These are phyloP conservation scores for Fallopia convolvulus DNA, from an alignment of 148 eudicot species.

Conservation along the genomic window DNA sequence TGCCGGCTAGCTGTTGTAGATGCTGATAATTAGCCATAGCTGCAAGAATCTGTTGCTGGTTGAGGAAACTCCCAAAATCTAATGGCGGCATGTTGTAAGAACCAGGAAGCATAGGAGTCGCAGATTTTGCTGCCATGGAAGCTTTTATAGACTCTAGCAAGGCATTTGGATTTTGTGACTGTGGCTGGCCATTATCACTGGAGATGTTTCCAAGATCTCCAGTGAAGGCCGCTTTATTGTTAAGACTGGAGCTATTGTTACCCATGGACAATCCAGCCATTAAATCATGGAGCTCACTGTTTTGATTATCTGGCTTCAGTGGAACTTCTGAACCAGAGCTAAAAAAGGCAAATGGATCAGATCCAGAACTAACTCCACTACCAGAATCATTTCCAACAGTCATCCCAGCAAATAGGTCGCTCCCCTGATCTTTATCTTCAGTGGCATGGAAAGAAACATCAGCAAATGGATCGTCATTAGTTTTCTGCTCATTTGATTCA, in stretches of 20 bases:
- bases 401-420: conserved; percentile 79
- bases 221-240: conserved; percentile 26
- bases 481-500: conserved; percentile 33
- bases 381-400: conserved; percentile 41
- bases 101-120: conserved; percentile 54
- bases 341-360: conserved; percentile 58
- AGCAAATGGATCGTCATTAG: conserved; percentile 82
- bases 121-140: conserved; percentile 35
- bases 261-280: conserved; percentile 60
- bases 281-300: conserved; percentile 34
- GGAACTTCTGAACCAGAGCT: conserved; percentile 40
- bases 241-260: conserved; percentile 28
- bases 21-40: conserved; percentile 82
- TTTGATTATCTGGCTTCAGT: conserved; percentile 21
- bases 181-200: neutral
- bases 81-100: conserved; percentile 48
- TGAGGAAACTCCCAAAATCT: conserved; percentile 52
- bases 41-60: conserved; percentile 79
- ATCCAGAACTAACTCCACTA: conserved; percentile 18
- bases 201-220: conserved; percentile 6
- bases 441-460: conserved; percentile 74
- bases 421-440: conserved; percentile 35
- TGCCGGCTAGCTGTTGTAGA: conserved; percentile 23
- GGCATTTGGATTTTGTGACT: conserved; percentile 26
- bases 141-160: conserved; percentile 36